Conservation (phyloP, 31 red algal species). For the Endocladia muricata region DNA sequence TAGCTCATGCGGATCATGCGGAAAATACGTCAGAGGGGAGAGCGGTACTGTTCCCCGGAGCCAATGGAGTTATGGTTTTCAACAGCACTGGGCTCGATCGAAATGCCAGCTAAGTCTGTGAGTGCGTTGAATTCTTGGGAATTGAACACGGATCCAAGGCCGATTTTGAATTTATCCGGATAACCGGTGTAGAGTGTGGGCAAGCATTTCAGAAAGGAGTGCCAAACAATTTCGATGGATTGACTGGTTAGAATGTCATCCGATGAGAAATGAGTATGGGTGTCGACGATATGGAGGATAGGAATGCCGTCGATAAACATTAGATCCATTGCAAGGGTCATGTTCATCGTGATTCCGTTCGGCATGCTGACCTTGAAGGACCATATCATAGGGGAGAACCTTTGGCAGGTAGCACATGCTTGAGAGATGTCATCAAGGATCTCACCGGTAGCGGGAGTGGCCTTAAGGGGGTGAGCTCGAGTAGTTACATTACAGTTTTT, state of each 20-base stretch:
- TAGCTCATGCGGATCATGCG: conserved; percentile 2
- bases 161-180: background rate
- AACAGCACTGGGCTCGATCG: background rate
- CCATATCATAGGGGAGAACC: background rate
- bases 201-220: background rate
- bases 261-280: background rate
- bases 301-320: background rate
- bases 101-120: background rate
- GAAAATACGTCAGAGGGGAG: conserved; percentile 21
- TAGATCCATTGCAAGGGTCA: background rate
- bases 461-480: background rate
- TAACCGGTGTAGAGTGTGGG: background rate
- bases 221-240: background rate
- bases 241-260: background rate
- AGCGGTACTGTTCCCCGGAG: conserved; percentile 31
- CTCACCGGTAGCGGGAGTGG: background rate
- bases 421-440: background rate
- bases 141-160: background rate
- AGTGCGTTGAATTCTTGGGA: background rate
- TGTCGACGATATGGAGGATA: background rate
- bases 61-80: conserved; percentile 39
- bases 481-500: conserved; percentile 6
- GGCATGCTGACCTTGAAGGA: background rate
- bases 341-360: background rate
- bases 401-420: background rate